Conservation (phyloP, 164 flowering plant genomes). For the Stephania japonica region DNA sequence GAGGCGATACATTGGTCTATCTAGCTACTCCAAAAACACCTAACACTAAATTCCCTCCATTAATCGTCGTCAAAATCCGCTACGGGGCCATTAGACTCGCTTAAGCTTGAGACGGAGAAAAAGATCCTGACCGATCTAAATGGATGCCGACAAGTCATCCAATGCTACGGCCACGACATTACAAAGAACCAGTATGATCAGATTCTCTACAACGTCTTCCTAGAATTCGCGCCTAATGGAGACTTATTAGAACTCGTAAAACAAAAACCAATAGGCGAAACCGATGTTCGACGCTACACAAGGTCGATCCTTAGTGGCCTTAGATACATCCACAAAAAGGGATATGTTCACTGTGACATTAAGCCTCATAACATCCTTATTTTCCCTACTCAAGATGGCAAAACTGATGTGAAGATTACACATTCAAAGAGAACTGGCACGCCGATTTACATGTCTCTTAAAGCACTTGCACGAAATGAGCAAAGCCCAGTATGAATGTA, state of each 20-base stretch:
- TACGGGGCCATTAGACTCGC: conserved; percentile 9
- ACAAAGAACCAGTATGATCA: conserved; percentile 30
- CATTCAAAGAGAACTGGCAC: conserved; percentile 83
- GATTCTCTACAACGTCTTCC: conserved; percentile 39
- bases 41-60: conserved; percentile 3
- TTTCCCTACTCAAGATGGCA: conserved; percentile 20
- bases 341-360: conserved; percentile 76
- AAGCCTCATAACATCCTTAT: conserved; percentile 59
- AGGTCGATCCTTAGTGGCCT: conserved; percentile 44
- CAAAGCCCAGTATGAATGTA: no score
- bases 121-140: conserved; percentile 29
- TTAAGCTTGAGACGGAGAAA: conserved; percentile 38
- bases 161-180: conserved; percentile 38
- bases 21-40: conserved; percentile 26
- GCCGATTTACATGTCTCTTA: conserved; percentile 61
- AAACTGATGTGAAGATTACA: conserved; percentile 41
- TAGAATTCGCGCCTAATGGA: conserved; percentile 59
- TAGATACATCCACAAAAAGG: conserved; percentile 38
- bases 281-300: conserved; percentile 32
- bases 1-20: conserved; percentile 45
- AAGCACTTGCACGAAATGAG: conserved; percentile 28
- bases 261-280: conserved; percentile 35
- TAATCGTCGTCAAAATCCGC: conserved; percentile 61
- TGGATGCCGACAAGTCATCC: conserved; percentile 32
- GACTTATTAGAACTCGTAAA: conserved; percentile 39